phyloP scores from a whole-genome alignment of 768 basidiomycete genomes.

The Cystofilobasidium ferigula region DNA sequence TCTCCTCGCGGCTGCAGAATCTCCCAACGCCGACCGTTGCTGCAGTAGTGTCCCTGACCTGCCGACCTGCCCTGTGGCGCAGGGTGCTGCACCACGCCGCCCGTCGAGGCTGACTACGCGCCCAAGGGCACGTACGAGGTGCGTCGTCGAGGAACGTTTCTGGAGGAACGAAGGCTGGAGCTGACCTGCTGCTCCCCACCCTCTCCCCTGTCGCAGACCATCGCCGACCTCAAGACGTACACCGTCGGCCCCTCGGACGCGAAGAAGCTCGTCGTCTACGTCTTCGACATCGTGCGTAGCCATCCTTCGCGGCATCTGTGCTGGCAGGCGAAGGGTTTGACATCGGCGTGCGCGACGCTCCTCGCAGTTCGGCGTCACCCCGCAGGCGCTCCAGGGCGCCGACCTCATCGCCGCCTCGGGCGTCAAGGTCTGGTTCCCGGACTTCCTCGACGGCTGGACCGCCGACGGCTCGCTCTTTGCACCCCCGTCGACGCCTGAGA shows the following conservation, averaged over 20 bases:
- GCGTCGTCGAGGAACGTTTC: too few relatives aligned
- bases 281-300: slow-evolving; percentile 32
- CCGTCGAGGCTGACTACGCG: slow-evolving; percentile 24
- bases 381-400: slow-evolving; percentile 35
- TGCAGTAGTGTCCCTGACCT: too few relatives aligned
- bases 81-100: slow-evolving; percentile 26
- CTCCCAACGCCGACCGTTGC: neutral
- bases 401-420: slow-evolving; percentile 16
- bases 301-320: neutral
- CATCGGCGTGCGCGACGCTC: neutral
- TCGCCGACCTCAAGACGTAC: slow-evolving; percentile 35
- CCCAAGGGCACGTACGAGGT: slow-evolving; percentile 23
- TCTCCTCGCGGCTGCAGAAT: neutral
- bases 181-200: neutral
- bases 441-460: slow-evolving; percentile 12
- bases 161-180: too few relatives aligned
- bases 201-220: neutral
- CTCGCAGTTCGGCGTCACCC: slow-evolving; percentile 27
- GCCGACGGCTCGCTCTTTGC: slow-evolving; percentile 7
- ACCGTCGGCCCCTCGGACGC: slow-evolving; percentile 29
- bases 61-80: neutral
- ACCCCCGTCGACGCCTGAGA: slow-evolving; percentile 10
- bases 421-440: slow-evolving; percentile 15
- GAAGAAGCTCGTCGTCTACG: slow-evolving; percentile 31
- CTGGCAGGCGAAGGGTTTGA: too few relatives aligned